phyloP scores from a whole-genome alignment of 306 rosid species.

The Notholithocarpus densiflorus region DNA sequence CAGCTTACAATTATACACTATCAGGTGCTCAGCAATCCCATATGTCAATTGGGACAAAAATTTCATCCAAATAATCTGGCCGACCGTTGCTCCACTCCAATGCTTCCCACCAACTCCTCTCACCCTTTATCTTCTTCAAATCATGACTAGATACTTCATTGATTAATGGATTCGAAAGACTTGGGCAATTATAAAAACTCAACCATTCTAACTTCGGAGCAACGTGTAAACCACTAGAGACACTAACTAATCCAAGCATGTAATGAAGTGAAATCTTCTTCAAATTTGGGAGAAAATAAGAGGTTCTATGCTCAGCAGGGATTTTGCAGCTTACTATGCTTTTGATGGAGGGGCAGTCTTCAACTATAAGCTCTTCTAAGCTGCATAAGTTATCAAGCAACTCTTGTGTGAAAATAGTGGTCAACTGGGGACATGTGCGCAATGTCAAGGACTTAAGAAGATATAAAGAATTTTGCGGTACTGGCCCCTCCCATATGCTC shows the following conservation, averaged over 20 bases:
- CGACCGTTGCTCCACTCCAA: neutral
- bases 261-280: neutral
- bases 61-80: neutral
- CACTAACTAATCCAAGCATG: slow-evolving; percentile 10
- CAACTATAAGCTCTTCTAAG: slow-evolving; percentile 12
- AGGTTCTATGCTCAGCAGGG: neutral
- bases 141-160: neutral
- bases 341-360: slow-evolving; percentile 24
- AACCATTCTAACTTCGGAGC: neutral
- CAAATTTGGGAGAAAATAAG: slow-evolving; percentile 3
- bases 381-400: neutral
- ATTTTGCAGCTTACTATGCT: neutral
- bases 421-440: slow-evolving; percentile 28
- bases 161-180: neutral
- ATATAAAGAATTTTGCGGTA: neutral
- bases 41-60: slow-evolving; percentile 1
- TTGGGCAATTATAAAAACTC: slow-evolving; percentile 19
- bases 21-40: neutral
- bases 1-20: neutral
- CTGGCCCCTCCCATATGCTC: slow-evolving; percentile 6
- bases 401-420: neutral
- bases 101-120: slow-evolving; percentile 23
- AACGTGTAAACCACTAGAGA: slow-evolving; percentile 4
- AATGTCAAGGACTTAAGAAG: slow-evolving; percentile 8
- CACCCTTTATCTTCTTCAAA: slow-evolving; percentile 2